Percentiles rank a stretch among this genome's conserved stretches.
These are phyloP conservation scores for Huiozyma naganishii DNA, from an alignment of 805 yeast genomes.

Conservation along the genomic window DNA sequence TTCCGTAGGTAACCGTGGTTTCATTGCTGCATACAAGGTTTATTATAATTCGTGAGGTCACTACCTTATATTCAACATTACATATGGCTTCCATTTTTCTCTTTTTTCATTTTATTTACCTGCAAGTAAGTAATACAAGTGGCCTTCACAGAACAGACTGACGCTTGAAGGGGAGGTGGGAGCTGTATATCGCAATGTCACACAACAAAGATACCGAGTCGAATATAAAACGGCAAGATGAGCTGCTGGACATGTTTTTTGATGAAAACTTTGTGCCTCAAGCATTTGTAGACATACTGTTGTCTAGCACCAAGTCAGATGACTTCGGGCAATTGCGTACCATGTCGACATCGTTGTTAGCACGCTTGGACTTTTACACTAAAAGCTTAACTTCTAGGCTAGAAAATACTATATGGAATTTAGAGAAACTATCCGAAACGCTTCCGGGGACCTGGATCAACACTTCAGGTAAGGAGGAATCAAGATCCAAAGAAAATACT, in stretches of 20 bases:
- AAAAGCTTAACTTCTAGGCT: constrained; percentile 46
- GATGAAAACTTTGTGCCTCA: constrained; percentile 56
- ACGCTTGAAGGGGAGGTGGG: too few relatives aligned
- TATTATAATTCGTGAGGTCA: not conserved
- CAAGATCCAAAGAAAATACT: not conserved
- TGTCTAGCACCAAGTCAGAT: constrained; percentile 30
- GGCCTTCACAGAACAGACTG: too few relatives aligned
- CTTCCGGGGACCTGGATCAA: constrained; percentile 31
- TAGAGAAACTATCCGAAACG: constrained; percentile 42
- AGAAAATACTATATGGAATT: constrained; percentile 36
- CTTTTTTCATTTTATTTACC: too few relatives aligned
- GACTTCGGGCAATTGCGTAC: constrained; percentile 34
- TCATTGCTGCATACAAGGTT: constrained; percentile 6
- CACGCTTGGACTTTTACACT: constrained; percentile 54
- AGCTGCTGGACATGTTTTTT: constrained; percentile 54
- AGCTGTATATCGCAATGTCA: too few relatives aligned
- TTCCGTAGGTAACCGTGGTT: constrained; percentile 15
- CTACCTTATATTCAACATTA: not conserved
- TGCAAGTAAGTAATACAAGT: too few relatives aligned
- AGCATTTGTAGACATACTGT: constrained; percentile 53
- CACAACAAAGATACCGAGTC: too few relatives aligned
- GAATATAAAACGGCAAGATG: constrained; percentile 13
- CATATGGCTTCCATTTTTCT: too few relatives aligned
- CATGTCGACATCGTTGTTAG: constrained; percentile 39
- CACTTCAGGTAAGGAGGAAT: not conserved